Percentiles rank a stretch among this genome's conserved stretches.
Evolutionary conservation across 2,329 filamentous ascomycete genomes (phyloP).

Genomic region (Alternaria panax): DNA sequence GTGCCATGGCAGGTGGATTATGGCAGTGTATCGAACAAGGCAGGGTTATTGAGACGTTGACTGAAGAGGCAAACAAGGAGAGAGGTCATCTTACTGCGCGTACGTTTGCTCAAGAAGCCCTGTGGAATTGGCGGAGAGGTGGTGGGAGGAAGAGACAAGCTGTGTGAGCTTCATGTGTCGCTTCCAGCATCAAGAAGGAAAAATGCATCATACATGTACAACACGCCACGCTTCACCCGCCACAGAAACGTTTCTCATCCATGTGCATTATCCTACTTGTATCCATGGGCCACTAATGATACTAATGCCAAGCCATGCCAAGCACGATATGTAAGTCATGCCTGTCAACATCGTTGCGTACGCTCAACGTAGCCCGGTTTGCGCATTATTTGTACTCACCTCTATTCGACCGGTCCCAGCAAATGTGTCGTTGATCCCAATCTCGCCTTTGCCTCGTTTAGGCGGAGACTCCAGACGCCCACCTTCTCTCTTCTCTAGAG

Average conservation of each 20-base stretch:
- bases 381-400: neutral
- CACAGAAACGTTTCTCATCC: neutral
- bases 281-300: neutral
- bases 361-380: conserved; percentile 1
- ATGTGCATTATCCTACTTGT: conserved; percentile 1
- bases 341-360: neutral
- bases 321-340: neutral
- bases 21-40: conserved; percentile 83
- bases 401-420: neutral
- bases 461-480: neutral
- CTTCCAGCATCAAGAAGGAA: neutral
- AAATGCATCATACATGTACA: neutral
- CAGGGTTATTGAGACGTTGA: conserved; percentile 76
- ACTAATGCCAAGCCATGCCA: neutral
- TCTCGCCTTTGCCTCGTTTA: neutral
- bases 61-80: conserved; percentile 73
- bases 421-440: neutral
- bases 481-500: neutral
- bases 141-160: conserved; percentile 66
- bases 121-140: conserved; percentile 86
- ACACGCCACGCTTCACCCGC: neutral
- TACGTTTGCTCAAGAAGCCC: conserved; percentile 84
- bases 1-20: conserved; percentile 72
- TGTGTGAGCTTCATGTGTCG: conserved; percentile 33
- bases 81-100: conserved; percentile 79